phyloP scores from a whole-genome alignment of 306 rosid species.

The Astragalus membranaceus region DNA sequence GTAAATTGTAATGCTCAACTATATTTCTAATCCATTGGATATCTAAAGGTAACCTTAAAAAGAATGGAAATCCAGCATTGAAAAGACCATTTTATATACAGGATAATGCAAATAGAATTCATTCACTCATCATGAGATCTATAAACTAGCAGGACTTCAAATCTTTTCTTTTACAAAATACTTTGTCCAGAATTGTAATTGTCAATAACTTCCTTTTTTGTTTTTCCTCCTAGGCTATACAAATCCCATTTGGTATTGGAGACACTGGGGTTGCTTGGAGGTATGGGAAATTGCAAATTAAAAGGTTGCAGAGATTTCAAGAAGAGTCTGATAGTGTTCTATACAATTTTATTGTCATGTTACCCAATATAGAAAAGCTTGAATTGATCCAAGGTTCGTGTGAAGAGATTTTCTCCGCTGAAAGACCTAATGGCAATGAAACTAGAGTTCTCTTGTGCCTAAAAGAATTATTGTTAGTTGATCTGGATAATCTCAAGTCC shows the following conservation, averaged over 20 bases:
- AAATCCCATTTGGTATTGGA: not conserved
- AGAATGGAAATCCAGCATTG: too few species aligned
- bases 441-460: not conserved
- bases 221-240: not conserved
- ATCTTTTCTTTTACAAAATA: not conserved
- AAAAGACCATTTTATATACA: too few species aligned
- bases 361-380: not conserved
- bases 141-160: not conserved
- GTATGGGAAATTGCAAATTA: not conserved
- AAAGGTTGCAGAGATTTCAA: not conserved
- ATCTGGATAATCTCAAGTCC: not conserved
- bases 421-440: not conserved
- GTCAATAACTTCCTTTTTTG: not conserved
- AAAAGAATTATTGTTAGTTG: not conserved
- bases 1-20: too few species aligned
- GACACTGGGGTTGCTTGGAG: not conserved
- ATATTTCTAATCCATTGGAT: too few species aligned
- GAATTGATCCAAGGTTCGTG: not conserved
- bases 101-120: too few species aligned
- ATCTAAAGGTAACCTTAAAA: too few species aligned
- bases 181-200: not conserved
- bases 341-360: not conserved
- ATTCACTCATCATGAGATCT: too few species aligned
- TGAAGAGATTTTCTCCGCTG: not conserved
- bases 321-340: not conserved